These are phyloP conservation scores for Agrostemma githago DNA, from an alignment of 148 eudicot genomes.

Conservation along the genomic window DNA sequence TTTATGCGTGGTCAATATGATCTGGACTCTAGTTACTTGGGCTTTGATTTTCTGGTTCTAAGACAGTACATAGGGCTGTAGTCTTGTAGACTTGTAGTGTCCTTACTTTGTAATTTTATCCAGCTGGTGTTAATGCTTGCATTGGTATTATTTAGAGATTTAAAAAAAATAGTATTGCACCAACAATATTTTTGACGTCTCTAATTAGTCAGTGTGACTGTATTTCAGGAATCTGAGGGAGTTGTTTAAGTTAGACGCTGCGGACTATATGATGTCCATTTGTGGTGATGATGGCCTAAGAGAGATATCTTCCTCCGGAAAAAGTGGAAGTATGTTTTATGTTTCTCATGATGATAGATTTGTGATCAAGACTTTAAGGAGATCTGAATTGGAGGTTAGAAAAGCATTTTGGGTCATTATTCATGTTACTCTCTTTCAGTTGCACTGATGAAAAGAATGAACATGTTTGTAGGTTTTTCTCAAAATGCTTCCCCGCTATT, in stretches of 20 bases:
- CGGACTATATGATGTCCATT: slow-evolving; percentile 99
- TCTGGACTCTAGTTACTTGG: neutral
- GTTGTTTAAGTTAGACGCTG: slow-evolving; percentile 92
- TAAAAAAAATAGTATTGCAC: too few relatives aligned
- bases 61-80: neutral
- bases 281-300: slow-evolving; percentile 94
- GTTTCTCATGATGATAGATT: slow-evolving; percentile 89
- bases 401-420: neutral
- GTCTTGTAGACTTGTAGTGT: neutral
- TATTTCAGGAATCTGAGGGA: slow-evolving; percentile 83
- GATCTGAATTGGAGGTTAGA: slow-evolving; percentile 70
- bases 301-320: slow-evolving; percentile 83
- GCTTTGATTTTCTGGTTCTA: neutral
- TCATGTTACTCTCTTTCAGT: neutral
- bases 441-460: neutral
- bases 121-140: neutral
- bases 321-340: slow-evolving; percentile 94
- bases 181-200: neutral
- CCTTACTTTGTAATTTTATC: neutral
- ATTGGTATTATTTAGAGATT: neutral
- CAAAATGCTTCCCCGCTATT: slow-evolving; percentile 63
- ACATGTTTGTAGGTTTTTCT: slow-evolving; percentile 51
- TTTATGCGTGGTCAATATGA: neutral
- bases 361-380: slow-evolving; percentile 81
- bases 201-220: neutral